Conservation (phyloP, 164 flowering plant species). For the Vitis rupestris region DNA sequence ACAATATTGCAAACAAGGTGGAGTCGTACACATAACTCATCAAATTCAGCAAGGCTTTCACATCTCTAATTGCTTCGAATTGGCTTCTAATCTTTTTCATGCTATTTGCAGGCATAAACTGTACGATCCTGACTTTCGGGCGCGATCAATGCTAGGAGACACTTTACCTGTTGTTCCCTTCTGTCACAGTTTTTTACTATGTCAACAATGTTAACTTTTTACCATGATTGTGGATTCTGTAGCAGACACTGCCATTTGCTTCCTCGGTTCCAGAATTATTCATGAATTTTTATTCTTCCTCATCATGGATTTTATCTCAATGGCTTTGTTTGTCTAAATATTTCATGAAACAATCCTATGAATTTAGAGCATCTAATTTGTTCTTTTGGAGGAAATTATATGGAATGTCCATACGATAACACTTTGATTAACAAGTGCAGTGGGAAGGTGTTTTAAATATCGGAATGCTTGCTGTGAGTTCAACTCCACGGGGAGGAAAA, state of each 20-base stretch:
- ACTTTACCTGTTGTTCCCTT: neutral
- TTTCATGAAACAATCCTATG: neutral
- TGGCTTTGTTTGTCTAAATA: neutral
- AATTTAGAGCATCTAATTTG: too few species aligned
- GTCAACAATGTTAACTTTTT: slow-evolving; percentile 8
- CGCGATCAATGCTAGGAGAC: neutral
- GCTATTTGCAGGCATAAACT: slow-evolving; percentile 27
- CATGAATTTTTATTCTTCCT: neutral
- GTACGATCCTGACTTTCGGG: neutral
- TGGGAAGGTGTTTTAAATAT: too few species aligned
- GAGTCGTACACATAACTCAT: neutral
- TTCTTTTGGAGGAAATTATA: too few species aligned
- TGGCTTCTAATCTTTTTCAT: too few species aligned
- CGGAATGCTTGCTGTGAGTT: too few species aligned
- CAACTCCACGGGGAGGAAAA: too few species aligned
- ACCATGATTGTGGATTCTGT: slow-evolving; percentile 3
- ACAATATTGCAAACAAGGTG: slow-evolving; percentile 45
- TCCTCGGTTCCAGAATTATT: slow-evolving; percentile 23
- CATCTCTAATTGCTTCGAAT: too few species aligned
- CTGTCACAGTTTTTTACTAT: neutral
- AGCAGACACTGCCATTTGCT: slow-evolving; percentile 17
- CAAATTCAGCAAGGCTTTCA: neutral
- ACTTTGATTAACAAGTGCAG: too few species aligned
- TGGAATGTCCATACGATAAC: too few species aligned
- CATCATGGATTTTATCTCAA: neutral